Base-by-base conservation (phyloP, 2,329 filamentous ascomycete species). In the Chalaropsis ovoidea region DNA sequence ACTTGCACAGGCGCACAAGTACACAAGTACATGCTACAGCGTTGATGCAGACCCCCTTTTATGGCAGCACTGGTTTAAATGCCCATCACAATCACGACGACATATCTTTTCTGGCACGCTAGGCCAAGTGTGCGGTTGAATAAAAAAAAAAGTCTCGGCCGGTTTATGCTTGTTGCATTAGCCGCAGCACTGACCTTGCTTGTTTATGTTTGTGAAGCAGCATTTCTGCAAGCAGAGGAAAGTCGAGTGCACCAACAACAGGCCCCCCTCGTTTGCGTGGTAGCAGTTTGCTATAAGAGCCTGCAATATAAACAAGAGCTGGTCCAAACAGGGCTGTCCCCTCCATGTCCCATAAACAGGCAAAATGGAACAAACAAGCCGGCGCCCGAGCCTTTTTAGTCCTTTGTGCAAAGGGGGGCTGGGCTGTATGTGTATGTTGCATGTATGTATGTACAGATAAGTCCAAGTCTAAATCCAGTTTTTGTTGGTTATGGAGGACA, bases 81-180 rank as follows among this genome's bases (percentile, higher is more conserved):
- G 54, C n/a, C 17, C 27, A 35, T 35, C 54, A n/a, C 31, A 58
- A 39, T 58, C 13, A 39, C 24, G 17, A 31, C 54, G 27, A 4
- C 24, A 3, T 19, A 39, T 39, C n/a, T n/a, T 11, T n/a, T 19
- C 6, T 39, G n/a, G 54, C 3, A 58, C 15, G 54, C 27, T 35
- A 39, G 24, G 27, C 13, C 35, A 10, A 39, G 35, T 39, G 31
- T 39, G 35, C 35, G 4, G 35, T 39, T 35, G 27, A 54, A 54
- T 24, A 13, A 24, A 6, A 24, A 52, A 52, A 39, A 58, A 35
- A 31, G 6, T 13, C 54, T n/a, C 54, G 27, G 27, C 11, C 15
- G 11, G 22, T 58, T 58, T 58, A 58, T 58, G 54, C 54, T 56
- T n/a, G n/a, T 31, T 56, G 52, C 27, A 56, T 56, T n/a, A 49